Evolutionary conservation across 1,284 basidiomycete species (phyloP).

Genomic region (Coniophora puteana): DNA sequence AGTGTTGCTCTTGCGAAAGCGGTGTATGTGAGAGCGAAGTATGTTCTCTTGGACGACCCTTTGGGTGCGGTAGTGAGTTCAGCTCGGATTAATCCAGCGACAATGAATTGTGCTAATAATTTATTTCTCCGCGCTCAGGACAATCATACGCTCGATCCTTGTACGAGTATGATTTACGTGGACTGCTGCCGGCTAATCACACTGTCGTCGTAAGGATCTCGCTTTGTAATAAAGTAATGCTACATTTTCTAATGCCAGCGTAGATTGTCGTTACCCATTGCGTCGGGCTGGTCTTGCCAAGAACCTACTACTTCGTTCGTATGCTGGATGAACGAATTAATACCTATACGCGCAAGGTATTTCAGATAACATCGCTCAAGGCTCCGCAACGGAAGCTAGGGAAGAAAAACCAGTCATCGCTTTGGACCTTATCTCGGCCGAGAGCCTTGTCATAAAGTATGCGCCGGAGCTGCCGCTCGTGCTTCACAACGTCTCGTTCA

Average conservation of each 20-base stretch:
- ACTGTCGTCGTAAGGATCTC: constrained; percentile 48
- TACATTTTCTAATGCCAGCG: constrained; percentile 2
- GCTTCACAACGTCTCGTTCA: constrained; percentile 72
- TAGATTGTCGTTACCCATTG: constrained; percentile 65
- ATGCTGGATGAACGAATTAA: constrained; percentile 62
- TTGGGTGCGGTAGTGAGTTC: constrained; percentile 48
- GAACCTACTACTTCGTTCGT: constrained; percentile 51
- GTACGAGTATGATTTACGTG: constrained; percentile 49
- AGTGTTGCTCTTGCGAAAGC: constrained; percentile 57
- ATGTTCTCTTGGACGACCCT: constrained; percentile 56
- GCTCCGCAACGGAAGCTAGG: constrained; percentile 22
- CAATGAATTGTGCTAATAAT: background rate
- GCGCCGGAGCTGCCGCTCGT: constrained; percentile 83
- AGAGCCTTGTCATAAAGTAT: constrained; percentile 79
- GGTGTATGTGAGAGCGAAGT: constrained; percentile 48
- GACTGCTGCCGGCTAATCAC: constrained; percentile 50
- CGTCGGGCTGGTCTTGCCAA: constrained; percentile 57
- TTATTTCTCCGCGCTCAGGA: constrained; percentile 36
- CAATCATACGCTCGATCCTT: constrained; percentile 58
- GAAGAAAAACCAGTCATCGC: constrained; percentile 15
- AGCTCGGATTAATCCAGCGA: background rate
- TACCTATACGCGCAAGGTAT: constrained; percentile 41
- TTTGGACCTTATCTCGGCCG: constrained; percentile 49
- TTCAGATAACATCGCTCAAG: constrained; percentile 41
- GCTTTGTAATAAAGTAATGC: background rate